phyloP scores from a whole-genome alignment of 1,139 yeast genomes.

The Fermentozyma sake region DNA sequence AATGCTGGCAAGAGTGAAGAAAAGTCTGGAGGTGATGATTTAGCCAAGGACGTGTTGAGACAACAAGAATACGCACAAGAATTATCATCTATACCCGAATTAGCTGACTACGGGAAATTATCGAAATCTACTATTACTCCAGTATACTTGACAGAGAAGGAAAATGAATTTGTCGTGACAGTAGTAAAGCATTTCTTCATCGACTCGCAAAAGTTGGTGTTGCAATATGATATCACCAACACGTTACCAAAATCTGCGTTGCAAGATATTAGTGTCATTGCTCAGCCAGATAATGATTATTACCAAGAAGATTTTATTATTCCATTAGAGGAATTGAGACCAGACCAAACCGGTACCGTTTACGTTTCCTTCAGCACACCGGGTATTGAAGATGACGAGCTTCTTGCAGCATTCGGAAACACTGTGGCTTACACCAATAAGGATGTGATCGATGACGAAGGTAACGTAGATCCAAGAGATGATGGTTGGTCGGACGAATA shows the following conservation, averaged over 20 bases:
- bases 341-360: slow-evolving; percentile 67
- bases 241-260: slow-evolving; percentile 75
- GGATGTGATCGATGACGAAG: slow-evolving; percentile 75
- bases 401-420: slow-evolving; percentile 59
- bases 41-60: slow-evolving; percentile 42
- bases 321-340: slow-evolving; percentile 68
- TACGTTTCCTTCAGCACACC: slow-evolving; percentile 75
- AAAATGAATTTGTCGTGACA: slow-evolving; percentile 87
- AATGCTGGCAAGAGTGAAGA: slow-evolving; percentile 4
- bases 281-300: slow-evolving; percentile 58
- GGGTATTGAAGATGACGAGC: slow-evolving; percentile 30
- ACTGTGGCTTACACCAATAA: slow-evolving; percentile 71
- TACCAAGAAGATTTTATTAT: slow-evolving; percentile 70
- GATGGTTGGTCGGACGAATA: slow-evolving; percentile 94
- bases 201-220: slow-evolving; percentile 62
- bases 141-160: slow-evolving; percentile 79
- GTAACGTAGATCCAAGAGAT: slow-evolving; percentile 61
- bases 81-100: slow-evolving; percentile 63
- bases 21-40: slow-evolving; percentile 17
- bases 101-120: slow-evolving; percentile 66
- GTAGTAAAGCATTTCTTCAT: slow-evolving; percentile 78
- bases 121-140: slow-evolving; percentile 63
- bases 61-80: slow-evolving; percentile 66
- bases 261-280: slow-evolving; percentile 73
- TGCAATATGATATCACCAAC: slow-evolving; percentile 82